Percentiles rank a stretch among this genome's conserved stretches.
phyloP scores from a whole-genome alignment of 345 rosid species.

The Gossypium arboreum region DNA sequence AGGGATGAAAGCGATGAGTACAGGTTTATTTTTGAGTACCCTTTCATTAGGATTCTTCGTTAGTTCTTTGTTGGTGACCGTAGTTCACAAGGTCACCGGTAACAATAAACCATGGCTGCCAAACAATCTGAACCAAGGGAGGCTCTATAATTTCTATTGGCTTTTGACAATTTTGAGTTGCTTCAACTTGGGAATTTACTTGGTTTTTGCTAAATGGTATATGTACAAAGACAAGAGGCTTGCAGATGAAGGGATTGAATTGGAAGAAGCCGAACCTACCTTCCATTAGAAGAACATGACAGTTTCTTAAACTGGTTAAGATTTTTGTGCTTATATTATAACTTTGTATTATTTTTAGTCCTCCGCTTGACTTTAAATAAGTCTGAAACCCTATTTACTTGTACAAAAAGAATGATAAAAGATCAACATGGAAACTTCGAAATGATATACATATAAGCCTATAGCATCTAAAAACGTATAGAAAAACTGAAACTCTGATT shows the following conservation, averaged over 20 bases:
- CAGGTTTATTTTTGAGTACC: slow-evolving; percentile 81
- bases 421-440: not conserved
- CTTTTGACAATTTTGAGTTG: slow-evolving; percentile 60
- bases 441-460: too few relatives aligned
- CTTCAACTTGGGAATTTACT: slow-evolving; percentile 50
- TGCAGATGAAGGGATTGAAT: slow-evolving; percentile 58
- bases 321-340: not conserved
- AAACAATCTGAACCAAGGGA: slow-evolving; percentile 74
- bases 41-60: slow-evolving; percentile 81
- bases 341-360: not conserved
- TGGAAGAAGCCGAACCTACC: slow-evolving; percentile 47
- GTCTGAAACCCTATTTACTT: slow-evolving; percentile 1
- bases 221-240: slow-evolving; percentile 88
- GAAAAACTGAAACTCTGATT: not conserved
- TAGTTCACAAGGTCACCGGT: slow-evolving; percentile 65
- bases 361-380: not conserved
- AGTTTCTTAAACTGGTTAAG: not conserved
- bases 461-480: too few relatives aligned
- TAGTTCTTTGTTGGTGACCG: slow-evolving; percentile 67
- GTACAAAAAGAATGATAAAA: slow-evolving; percentile 10
- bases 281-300: slow-evolving; percentile 30
- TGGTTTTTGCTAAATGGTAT: slow-evolving; percentile 72
- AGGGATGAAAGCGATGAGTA: slow-evolving; percentile 98
- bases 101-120: slow-evolving; percentile 70
- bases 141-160: slow-evolving; percentile 83